phyloP scores from a whole-genome alignment of 768 basidiomycete genomes.

The Daedaleopsis sinensis region DNA sequence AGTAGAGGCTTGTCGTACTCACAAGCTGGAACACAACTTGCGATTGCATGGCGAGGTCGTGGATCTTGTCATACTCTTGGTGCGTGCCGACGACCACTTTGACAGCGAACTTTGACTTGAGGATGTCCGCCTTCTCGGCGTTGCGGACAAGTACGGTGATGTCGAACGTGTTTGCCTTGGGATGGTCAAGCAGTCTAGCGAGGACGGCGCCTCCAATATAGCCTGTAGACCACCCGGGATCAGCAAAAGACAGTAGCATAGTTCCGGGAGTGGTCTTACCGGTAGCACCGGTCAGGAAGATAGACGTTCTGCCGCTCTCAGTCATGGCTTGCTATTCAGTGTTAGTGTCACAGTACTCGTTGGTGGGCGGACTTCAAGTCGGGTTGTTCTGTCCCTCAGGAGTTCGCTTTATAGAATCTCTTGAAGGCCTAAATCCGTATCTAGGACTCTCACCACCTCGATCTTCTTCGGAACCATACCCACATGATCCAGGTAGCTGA shows the following conservation, averaged over 20 bases:
- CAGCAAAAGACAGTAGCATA: not conserved
- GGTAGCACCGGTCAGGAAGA: slow-evolving; percentile 47
- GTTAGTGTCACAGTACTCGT: too few relatives aligned
- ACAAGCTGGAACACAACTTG: slow-evolving; percentile 38
- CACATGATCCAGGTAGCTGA: too few relatives aligned
- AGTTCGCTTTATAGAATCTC: too few relatives aligned
- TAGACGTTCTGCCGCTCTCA: slow-evolving; percentile 34
- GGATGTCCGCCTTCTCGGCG: slow-evolving; percentile 36
- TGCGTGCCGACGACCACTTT: slow-evolving; percentile 22
- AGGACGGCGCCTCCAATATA: slow-evolving; percentile 63
- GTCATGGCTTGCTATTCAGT: not conserved
- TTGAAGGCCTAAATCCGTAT: too few relatives aligned
- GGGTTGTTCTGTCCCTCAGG: too few relatives aligned
- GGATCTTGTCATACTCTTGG: slow-evolving; percentile 41
- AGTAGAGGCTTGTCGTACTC: not conserved
- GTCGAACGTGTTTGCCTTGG: slow-evolving; percentile 42
- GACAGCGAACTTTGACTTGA: slow-evolving; percentile 26
- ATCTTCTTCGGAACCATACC: too few relatives aligned
- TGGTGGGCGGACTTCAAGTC: too few relatives aligned
- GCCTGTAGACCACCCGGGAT: slow-evolving; percentile 34
- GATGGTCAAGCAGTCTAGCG: slow-evolving; percentile 48
- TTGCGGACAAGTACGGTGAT: slow-evolving; percentile 52
- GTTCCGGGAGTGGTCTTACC: slow-evolving; percentile 29
- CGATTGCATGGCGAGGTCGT: slow-evolving; percentile 42
- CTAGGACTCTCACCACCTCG: too few relatives aligned